Conservation (phyloP, 2,329 filamentous ascomycete species). For the Zymoseptoria pseudotritici region DNA sequence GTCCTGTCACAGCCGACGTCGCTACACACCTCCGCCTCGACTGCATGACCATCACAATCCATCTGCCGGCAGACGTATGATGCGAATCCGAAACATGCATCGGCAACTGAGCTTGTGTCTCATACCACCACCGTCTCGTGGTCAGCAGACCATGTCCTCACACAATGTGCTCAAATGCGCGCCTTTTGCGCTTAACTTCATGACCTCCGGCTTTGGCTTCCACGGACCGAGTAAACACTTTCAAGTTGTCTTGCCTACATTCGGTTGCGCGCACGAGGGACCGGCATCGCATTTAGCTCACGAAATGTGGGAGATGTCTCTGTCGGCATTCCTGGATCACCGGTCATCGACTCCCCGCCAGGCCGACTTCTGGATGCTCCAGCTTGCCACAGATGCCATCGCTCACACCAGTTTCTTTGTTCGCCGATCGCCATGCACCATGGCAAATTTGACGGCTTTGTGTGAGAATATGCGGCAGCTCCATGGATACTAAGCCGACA, state of each 20-base stretch:
- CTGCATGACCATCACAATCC: too few relatives aligned
- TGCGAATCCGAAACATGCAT: background rate
- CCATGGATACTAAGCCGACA: background rate
- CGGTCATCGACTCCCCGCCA: background rate
- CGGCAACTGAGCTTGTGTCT: background rate
- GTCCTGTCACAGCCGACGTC: background rate
- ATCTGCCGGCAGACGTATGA: background rate
- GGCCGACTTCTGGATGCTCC: background rate
- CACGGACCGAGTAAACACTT: too few relatives aligned
- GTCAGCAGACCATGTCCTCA: background rate
- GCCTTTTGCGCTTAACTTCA: background rate
- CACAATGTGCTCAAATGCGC: background rate
- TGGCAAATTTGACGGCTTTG: background rate
- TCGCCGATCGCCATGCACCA: background rate
- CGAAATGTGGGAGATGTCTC: too few relatives aligned
- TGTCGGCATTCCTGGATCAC: too few relatives aligned
- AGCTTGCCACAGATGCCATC: background rate
- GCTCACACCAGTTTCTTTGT: background rate
- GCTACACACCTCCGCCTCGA: background rate
- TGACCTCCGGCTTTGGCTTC: background rate
- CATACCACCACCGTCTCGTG: background rate
- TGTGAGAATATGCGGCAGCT: background rate
- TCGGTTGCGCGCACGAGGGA: too few relatives aligned
- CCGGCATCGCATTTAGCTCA: too few relatives aligned
- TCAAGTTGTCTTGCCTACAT: too few relatives aligned